These are phyloP conservation scores for Aspergillus diversus DNA, from an alignment of 495 filamentous ascomycete genomes.

Conservation along the genomic window DNA sequence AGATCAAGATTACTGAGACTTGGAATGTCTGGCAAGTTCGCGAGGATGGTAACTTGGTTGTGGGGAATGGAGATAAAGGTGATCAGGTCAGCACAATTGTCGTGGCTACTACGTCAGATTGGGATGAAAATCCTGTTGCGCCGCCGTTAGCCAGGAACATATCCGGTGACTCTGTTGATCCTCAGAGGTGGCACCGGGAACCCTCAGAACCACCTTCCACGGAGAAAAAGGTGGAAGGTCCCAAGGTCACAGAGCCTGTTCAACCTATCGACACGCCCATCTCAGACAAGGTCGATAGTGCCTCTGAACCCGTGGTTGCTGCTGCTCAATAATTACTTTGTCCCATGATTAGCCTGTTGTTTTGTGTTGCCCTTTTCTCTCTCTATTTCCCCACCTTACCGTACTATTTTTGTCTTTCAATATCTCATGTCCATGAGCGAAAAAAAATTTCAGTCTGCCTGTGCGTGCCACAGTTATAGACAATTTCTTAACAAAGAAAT, in stretches of 20 bases:
- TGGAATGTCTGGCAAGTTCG: constrained; percentile 56
- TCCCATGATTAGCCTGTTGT: neutral
- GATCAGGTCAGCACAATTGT: constrained; percentile 31
- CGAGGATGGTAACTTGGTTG: constrained; percentile 49
- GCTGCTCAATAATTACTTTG: constrained; percentile 29
- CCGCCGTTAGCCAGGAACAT: constrained; percentile 55
- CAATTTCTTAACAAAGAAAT: no score
- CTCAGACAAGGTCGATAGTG: constrained; percentile 26
- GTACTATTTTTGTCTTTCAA: constrained; percentile 3
- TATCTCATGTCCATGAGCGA: constrained; percentile 3
- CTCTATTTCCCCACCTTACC: neutral
- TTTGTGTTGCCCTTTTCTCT: neutral
- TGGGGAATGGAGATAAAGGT: constrained; percentile 33
- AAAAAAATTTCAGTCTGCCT: constrained; percentile 2
- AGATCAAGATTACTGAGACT: constrained; percentile 50
- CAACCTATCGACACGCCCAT: constrained; percentile 13
- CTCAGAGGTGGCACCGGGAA: constrained; percentile 20
- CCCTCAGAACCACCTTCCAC: constrained; percentile 13
- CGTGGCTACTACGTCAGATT: constrained; percentile 29
- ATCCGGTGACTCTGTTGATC: constrained; percentile 58
- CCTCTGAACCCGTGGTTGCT: constrained; percentile 33
- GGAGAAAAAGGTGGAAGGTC: constrained; percentile 11
- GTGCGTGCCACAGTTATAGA: constrained; percentile 13
- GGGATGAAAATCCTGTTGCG: constrained; percentile 32
- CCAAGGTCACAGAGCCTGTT: neutral